These are phyloP conservation scores for Cephalotrichum gorgonifer DNA, from an alignment of 2,329 filamentous ascomycete genomes.

Conservation along the genomic window DNA sequence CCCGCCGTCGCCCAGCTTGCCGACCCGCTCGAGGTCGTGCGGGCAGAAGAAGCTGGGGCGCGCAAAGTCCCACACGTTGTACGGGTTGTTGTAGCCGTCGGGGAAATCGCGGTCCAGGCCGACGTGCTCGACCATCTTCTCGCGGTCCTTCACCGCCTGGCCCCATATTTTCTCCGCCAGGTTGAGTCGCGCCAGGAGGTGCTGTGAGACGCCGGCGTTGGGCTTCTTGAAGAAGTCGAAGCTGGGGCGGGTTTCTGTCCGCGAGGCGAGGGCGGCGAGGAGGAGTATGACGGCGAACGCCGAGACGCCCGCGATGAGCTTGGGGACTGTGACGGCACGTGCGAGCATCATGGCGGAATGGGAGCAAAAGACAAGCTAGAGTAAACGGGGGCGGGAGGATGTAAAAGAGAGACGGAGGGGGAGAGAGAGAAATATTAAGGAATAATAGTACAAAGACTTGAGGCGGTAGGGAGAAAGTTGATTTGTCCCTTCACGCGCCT, in stretches of 20 bases:
- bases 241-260: background rate
- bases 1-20: slow-evolving; percentile 27
- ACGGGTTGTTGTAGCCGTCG: slow-evolving; percentile 13
- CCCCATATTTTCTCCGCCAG: background rate
- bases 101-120: background rate
- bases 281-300: background rate
- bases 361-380: too few species aligned
- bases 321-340: background rate
- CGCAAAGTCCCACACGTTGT: slow-evolving; percentile 28
- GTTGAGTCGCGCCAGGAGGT: background rate
- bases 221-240: background rate
- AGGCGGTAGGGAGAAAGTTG: too few species aligned
- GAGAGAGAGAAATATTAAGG: too few species aligned
- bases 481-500: too few species aligned
- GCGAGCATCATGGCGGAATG: background rate
- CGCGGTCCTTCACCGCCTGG: background rate
- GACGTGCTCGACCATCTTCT: background rate
- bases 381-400: too few species aligned
- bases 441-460: too few species aligned
- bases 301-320: background rate
- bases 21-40: slow-evolving; percentile 26
- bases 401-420: too few species aligned
- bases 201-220: background rate
- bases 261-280: background rate
- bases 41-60: slow-evolving; percentile 27